These are phyloP conservation scores for Spizellomyces sp. DNA, from an alignment of 192 early-diverging fungal genomes.

Conservation along the genomic window DNA sequence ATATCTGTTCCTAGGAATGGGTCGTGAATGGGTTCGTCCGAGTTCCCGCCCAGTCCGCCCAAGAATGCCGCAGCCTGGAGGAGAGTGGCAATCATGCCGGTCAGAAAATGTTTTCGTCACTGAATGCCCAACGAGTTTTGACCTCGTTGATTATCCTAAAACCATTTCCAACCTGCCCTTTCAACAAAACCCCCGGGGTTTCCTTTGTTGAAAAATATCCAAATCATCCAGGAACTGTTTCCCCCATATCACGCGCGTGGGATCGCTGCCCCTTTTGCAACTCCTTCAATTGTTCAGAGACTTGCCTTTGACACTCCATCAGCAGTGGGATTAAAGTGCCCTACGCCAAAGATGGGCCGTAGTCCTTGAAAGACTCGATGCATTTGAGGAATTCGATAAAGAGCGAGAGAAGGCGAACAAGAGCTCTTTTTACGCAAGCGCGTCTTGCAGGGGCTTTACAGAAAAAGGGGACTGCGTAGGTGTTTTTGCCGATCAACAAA, in stretches of 20 bases:
- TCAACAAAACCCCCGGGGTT: too few species aligned
- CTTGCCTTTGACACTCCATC: constrained; percentile 24
- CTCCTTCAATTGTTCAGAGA: not conserved
- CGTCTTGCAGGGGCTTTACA: too few species aligned
- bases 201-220: too few species aligned
- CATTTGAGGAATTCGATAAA: constrained; percentile 13
- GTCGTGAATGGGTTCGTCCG: constrained; percentile 18
- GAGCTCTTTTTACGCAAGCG: too few species aligned
- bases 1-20: constrained; percentile 16
- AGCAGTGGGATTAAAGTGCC: constrained; percentile 7
- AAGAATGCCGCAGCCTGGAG: constrained; percentile 21
- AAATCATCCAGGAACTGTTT: too few species aligned
- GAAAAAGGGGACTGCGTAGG: too few species aligned
- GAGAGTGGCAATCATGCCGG: not conserved
- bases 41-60: constrained; percentile 9
- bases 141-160: too few species aligned
- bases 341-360: constrained; percentile 22
- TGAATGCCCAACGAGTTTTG: not conserved
- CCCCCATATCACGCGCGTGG: not conserved
- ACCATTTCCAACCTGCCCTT: too few species aligned
- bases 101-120: not conserved
- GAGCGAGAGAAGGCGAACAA: too few species aligned
- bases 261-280: not conserved
- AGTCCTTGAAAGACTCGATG: constrained; percentile 26
- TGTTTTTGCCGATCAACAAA: too few species aligned